Evolutionary conservation across 2,329 filamentous ascomycete species (phyloP).

Genomic region (Alternaria dauci): DNA sequence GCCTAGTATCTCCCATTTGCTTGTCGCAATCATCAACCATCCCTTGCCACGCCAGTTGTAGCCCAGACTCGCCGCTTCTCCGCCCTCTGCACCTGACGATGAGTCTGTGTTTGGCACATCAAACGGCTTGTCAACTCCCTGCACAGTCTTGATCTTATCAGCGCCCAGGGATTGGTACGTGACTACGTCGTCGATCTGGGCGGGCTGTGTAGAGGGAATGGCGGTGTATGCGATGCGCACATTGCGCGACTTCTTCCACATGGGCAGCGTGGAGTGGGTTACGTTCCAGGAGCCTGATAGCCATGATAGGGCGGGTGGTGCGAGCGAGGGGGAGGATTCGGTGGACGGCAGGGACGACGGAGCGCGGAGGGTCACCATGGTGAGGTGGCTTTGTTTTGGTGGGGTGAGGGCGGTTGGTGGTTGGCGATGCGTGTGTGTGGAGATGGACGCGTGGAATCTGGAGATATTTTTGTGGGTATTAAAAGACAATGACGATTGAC

Average conservation of each 20-base stretch:
- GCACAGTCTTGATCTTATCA: slow-evolving; percentile 66
- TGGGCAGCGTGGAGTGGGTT: slow-evolving; percentile 56
- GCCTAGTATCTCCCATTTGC: slow-evolving; percentile 83
- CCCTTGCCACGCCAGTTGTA: slow-evolving; percentile 79
- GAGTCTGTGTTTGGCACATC: slow-evolving; percentile 27
- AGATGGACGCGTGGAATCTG: slow-evolving; percentile 17
- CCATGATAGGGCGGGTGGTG: slow-evolving; percentile 50
- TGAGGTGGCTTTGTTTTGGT: background rate
- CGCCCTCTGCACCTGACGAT: slow-evolving; percentile 2
- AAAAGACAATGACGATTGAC: slow-evolving; percentile 2
- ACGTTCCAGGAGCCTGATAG: slow-evolving; percentile 49
- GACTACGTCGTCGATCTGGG: slow-evolving; percentile 73
- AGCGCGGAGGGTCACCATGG: slow-evolving; percentile 37
- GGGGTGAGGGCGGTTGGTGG: background rate
- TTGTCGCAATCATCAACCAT: slow-evolving; percentile 73
- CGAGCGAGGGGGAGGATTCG: slow-evolving; percentile 24
- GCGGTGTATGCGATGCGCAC: slow-evolving; percentile 79
- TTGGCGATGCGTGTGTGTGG: background rate
- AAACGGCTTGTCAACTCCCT: slow-evolving; percentile 68
- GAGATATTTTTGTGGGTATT: slow-evolving; percentile 13
- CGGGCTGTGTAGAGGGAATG: slow-evolving; percentile 31
- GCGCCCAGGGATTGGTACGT: slow-evolving; percentile 67
- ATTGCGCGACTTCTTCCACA: slow-evolving; percentile 84
- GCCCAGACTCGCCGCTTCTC: slow-evolving; percentile 59
- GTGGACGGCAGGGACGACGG: slow-evolving; percentile 35